Evolutionary conservation across 1,284 basidiomycete genomes (phyloP), one percentile per base, ranked within the genome.

Genomic region (Rhodofomes roseus): DNA sequence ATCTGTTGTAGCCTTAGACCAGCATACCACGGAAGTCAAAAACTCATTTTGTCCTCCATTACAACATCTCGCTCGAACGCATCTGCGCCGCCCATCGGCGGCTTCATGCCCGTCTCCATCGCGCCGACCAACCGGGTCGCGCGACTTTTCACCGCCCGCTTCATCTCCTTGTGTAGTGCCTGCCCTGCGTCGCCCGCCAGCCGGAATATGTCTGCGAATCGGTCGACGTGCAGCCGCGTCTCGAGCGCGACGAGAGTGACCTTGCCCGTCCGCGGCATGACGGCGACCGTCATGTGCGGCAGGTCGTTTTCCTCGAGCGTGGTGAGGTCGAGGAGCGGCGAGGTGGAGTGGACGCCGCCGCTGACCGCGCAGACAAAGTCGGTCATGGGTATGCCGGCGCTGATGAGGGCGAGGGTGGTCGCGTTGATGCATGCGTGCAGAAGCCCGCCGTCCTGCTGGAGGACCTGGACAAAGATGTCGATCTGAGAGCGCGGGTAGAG

Each of bases 341-440:
- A 87, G 1, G 87, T 87, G 34, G 85, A 79, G 72, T 91, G 87
- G 55, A 94, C 85, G 43, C 93, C 93, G 55, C 92, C 86, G 1
- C 92, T 86, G 61, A 96, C 81, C 16, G 93, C 89, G 64, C 92
- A 91, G 55, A 98, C 89, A 73, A 97, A 95, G 77, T 98, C 96
- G 60, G 86, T 77, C 67, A 98, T 81, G 0, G 96, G 90, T 25
- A 99, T 90, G 2, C 97, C 97, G 2, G 96, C 94, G 60, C 86
- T 89, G 65, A 93, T 84, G 41, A 99, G 84, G 0, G 96, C 95
- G 46, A 99, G 83, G 4, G 95, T 96, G 1, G 95, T 93, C 23
- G 90, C 95, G 73, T 99, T 99, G 70, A 99, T 93, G 63, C 94
- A 91, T 4, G 95, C 89, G 57, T 94, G 92, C n/a, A 99, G 82